phyloP scores from a whole-genome alignment of 1,284 basidiomycete genomes.

The Rhodotorula sp. region DNA sequence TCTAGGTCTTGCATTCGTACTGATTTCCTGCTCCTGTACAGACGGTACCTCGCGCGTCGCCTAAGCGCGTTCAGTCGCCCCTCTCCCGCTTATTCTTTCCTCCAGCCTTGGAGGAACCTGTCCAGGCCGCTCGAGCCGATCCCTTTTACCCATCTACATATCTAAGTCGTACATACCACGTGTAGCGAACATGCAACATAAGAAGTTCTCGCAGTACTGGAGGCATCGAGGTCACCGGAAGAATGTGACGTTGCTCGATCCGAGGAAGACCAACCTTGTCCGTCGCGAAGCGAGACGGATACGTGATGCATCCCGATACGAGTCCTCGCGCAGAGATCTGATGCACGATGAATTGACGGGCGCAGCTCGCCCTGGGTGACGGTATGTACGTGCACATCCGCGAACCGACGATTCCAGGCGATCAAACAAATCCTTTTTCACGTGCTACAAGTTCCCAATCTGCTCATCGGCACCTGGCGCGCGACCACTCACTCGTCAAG shows the following conservation, averaged over 20 bases:
- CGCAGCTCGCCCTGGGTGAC: no score
- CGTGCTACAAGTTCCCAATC: no score
- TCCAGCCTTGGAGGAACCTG: neutral
- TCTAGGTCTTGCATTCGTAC: fast-evolving
- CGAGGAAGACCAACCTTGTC: no score
- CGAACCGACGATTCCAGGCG: no score
- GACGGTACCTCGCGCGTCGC: conserved; percentile 7
- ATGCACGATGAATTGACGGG: no score
- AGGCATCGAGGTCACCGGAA: neutral
- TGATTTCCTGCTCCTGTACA: neutral
- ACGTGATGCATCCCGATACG: no score
- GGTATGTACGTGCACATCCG: no score
- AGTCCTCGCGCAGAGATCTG: no score
- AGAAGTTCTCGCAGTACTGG: neutral
- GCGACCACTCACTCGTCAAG: conserved; percentile 1
- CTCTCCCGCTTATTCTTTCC: neutral
- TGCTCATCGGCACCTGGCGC: no score
- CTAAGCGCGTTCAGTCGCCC: neutral
- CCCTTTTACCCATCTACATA: neutral
- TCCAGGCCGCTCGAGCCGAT: neutral
- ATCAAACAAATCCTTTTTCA: no score
- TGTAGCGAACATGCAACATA: neutral
- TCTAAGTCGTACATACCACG: neutral
- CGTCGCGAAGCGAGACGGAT: no score
- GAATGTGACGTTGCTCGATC: neutral